phyloP scores from a whole-genome alignment of 345 rosid species.

The Kandelia obovata region DNA sequence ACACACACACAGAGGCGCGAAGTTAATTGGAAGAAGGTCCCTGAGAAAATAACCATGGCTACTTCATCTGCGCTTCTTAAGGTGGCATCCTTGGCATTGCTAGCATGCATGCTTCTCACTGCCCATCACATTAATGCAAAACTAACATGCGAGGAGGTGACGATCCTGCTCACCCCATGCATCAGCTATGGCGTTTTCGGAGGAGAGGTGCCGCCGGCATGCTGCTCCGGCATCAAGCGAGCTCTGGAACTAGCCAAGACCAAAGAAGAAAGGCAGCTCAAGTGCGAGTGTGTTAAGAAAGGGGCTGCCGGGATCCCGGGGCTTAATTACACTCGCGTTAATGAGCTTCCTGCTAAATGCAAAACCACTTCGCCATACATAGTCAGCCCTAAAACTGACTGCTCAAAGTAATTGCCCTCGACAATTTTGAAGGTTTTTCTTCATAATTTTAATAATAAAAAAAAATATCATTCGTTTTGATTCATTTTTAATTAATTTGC shows the following conservation, averaged over 20 bases:
- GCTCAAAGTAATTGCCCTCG: constrained; percentile 14
- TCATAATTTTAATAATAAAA: too few species aligned
- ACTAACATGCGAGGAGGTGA: constrained; percentile 31
- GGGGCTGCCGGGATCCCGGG: constrained; percentile 34
- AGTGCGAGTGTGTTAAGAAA: constrained; percentile 31
- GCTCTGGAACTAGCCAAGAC: constrained; percentile 21
- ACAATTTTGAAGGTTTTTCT: not conserved
- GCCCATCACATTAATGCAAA: constrained; percentile 14
- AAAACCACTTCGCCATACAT: constrained; percentile 9
- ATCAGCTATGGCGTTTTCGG: constrained; percentile 26
- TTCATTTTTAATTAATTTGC: too few species aligned
- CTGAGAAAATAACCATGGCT: too few species aligned
- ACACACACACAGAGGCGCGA: too few species aligned
- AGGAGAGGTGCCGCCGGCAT: constrained; percentile 21
- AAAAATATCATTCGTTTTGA: too few species aligned
- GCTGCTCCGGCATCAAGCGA: constrained; percentile 30
- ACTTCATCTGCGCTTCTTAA: not conserved
- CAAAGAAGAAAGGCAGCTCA: constrained; percentile 19
- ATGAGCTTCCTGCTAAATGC: constrained; percentile 17
- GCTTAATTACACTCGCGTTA: constrained; percentile 14
- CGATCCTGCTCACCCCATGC: constrained; percentile 30
- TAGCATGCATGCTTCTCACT: not conserved
- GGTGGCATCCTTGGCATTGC: not conserved
- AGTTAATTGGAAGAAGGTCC: too few species aligned
- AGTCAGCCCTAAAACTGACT: constrained; percentile 19